A percentile compares a stretch with the other conserved stretches of the same genome.
These are phyloP conservation scores for Bacterosira constricta DNA, from an alignment of 108 stramenopile species.

Conservation along the genomic window DNA sequence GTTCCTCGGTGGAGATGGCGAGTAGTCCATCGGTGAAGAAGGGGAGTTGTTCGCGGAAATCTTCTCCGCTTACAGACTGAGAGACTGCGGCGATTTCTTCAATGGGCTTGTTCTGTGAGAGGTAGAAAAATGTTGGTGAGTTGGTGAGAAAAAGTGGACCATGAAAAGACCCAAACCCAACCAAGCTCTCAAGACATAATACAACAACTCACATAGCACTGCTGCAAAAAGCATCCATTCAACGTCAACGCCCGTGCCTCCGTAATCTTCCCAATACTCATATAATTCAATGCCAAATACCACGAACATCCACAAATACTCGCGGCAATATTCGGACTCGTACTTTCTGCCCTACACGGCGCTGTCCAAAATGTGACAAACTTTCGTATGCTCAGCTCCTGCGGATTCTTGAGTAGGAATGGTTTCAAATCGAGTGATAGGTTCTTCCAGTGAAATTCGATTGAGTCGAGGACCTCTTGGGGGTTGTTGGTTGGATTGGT, in stretches of 20 bases:
- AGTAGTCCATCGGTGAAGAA: constrained; percentile 35
- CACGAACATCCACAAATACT: constrained; percentile 22
- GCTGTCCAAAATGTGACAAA: constrained; percentile 1
- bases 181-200: not conserved
- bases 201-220: constrained; percentile 19
- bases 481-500: not conserved
- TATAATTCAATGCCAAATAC: constrained; percentile 29
- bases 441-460: constrained; percentile 33
- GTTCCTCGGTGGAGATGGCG: constrained; percentile 12
- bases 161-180: not conserved
- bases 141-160: not conserved
- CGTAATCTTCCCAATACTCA: constrained; percentile 3
- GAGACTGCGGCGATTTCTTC: constrained; percentile 17
- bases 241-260: constrained; percentile 22
- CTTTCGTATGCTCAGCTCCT: not conserved
- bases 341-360: not conserved
- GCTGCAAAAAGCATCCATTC: constrained; percentile 25
- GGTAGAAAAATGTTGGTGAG: not conserved
- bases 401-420: constrained; percentile 2
- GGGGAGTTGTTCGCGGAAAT: constrained; percentile 13
- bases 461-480: constrained; percentile 14
- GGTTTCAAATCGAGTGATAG: not conserved
- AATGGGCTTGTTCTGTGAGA: constrained; percentile 19
- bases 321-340: constrained; percentile 1
- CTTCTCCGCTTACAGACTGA: not conserved